These are phyloP conservation scores for Cenchrus americanus DNA, from an alignment of 176 grass and related monocot genomes.

Conservation along the genomic window DNA sequence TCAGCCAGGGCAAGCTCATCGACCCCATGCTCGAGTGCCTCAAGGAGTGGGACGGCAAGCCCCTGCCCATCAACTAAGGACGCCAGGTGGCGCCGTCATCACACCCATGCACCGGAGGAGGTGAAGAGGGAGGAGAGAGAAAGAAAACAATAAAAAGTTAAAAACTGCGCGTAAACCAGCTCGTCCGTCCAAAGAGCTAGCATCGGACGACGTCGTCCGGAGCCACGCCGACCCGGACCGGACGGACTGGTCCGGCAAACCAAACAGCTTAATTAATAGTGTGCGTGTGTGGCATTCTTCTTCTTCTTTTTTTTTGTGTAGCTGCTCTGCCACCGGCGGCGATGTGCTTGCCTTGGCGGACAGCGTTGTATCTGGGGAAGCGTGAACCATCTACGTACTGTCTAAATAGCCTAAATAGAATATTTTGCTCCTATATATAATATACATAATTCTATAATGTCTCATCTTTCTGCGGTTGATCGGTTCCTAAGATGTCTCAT, in stretches of 20 bases:
- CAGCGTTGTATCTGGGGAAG: neutral
- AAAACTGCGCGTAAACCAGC: neutral
- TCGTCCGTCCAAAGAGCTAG: too few species aligned
- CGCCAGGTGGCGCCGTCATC: neutral
- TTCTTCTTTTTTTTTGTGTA: conserved; percentile 46
- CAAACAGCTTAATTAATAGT: too few species aligned
- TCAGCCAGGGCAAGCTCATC: conserved; percentile 74
- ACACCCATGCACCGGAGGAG: neutral
- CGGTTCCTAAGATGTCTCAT: too few species aligned
- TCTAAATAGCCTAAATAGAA: too few species aligned
- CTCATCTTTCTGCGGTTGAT: too few species aligned
- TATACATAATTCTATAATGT: too few species aligned
- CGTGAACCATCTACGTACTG: too few species aligned
- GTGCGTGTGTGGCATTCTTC: conserved; percentile 37
- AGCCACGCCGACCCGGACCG: too few species aligned
- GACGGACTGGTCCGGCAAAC: too few species aligned
- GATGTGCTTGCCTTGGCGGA: conserved; percentile 19
- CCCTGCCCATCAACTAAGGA: conserved; percentile 69
- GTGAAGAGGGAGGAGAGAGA: neutral
- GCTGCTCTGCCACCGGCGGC: conserved; percentile 43
- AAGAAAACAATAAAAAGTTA: conserved; percentile 32
- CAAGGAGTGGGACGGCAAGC: conserved; percentile 86
- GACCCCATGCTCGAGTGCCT: conserved; percentile 86
- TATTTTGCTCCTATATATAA: too few species aligned
- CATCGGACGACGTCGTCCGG: too few species aligned